Evolutionary conservation across 2,329 filamentous ascomycete genomes (phyloP).

Genomic region (Plenodomus biglobosus): DNA sequence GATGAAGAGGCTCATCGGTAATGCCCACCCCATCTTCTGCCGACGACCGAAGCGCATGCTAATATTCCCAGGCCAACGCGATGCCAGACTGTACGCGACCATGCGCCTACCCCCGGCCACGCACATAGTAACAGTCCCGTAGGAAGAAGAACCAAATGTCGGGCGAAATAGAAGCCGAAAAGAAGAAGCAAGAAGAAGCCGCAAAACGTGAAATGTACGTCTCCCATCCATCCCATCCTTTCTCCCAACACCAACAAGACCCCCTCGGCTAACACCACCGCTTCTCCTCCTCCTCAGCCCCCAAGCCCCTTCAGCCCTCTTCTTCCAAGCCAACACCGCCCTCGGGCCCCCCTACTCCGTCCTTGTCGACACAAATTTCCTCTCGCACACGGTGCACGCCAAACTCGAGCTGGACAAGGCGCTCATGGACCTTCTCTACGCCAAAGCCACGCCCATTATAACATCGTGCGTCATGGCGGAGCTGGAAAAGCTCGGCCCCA

Average conservation of each 20-base stretch:
- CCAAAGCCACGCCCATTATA: slow-evolving; percentile 86
- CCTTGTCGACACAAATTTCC: slow-evolving; percentile 52
- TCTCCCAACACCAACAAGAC: slow-evolving; percentile 6
- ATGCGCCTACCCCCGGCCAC: slow-evolving; percentile 7
- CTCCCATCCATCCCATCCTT: slow-evolving; percentile 7
- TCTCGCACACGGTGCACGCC: slow-evolving; percentile 76
- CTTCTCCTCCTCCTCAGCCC: too few relatives aligned
- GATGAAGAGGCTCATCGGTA: slow-evolving; percentile 79
- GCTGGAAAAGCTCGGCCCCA: slow-evolving; percentile 80
- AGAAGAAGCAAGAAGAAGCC: slow-evolving; percentile 60
- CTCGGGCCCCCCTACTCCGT: slow-evolving; percentile 81
- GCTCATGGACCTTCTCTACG: slow-evolving; percentile 93
- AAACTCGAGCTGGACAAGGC: slow-evolving; percentile 86
- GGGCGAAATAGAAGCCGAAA: slow-evolving; percentile 60
- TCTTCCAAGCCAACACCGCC: slow-evolving; percentile 67
- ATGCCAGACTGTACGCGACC: slow-evolving; percentile 63
- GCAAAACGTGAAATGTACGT: slow-evolving; percentile 71
- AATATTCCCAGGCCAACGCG: slow-evolving; percentile 56
- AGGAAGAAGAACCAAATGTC: slow-evolving; percentile 75
- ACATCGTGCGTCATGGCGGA: slow-evolving; percentile 77
- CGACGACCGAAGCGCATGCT: slow-evolving; percentile 1
- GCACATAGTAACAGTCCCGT: slow-evolving; percentile 8
- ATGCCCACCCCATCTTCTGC: background rate
- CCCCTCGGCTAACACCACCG: slow-evolving; percentile 12
- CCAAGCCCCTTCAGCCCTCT: slow-evolving; percentile 68